Evolutionary conservation across 768 basidiomycete genomes (phyloP), one percentile per base, ranked within the genome.

Genomic region (Fistulinella prunicolor): DNA sequence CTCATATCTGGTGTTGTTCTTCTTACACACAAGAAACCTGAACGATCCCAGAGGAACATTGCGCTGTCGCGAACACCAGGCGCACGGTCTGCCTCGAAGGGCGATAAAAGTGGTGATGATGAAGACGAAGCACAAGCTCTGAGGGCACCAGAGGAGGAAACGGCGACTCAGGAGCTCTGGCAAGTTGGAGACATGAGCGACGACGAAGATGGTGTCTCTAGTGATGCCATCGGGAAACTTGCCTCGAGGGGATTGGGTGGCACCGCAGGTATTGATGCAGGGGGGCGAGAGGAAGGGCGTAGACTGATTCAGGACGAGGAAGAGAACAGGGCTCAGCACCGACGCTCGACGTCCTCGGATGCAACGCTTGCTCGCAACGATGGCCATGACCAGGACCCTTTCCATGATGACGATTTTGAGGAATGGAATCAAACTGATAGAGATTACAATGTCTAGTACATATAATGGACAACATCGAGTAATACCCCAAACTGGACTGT

Each of bases 1-100:
- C 83, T 98, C 46, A 86, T 97, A 38, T 82, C 79, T 0, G 94
- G 95, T 9, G 95, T 98, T 43, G 86, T 94, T n/a, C 80, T 97
- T 1, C 75, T 97, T 21, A 94, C 93, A 4, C 83, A 89, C 70
- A 94, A 97, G 73, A 93, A 94, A 59, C 86, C 91, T 0, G 87
- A 89, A 64, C 70, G 59, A 50, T 59, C 60, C 16, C 50, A 55
- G 51, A 58, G 57, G 50, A 60, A 62, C 50, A 60, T 57, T 32
- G 64, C 60, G 9, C 62, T 64, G 19, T 62, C 63, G 26, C 50
- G 59, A 21, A 40, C 61, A 22, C 42, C 53, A 17, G 53, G 55
- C 46, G 35, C 56, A 26, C 68, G 66, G 51, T 61, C 61, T 28
- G 57, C 53, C 30, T 40, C 44, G n/a, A 63, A 54, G 24, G 47